Percentiles rank a stretch among this genome's conserved stretches.
These are phyloP conservation scores for Fusarium miscanthi DNA, from an alignment of 2,329 filamentous ascomycete genomes.

Conservation along the genomic window DNA sequence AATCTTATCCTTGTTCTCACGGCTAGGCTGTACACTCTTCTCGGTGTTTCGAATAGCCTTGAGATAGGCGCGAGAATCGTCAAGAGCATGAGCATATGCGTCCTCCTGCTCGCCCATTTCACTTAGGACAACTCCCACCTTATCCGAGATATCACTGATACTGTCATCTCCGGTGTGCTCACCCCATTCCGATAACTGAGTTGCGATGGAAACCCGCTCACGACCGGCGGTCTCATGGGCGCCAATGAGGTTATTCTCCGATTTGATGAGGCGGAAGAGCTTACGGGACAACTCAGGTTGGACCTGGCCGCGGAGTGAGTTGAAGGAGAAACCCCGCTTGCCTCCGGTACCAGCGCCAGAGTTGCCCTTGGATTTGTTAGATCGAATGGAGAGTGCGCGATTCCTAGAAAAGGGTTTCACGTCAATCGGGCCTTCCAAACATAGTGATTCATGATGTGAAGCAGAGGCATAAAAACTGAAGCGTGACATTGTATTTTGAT, in stretches of 20 bases:
- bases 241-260: constrained; percentile 87
- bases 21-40: constrained; percentile 90
- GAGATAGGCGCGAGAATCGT: constrained; percentile 83
- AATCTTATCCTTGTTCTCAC: constrained; percentile 88
- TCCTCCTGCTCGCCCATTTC: constrained; percentile 97
- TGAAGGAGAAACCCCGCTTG: constrained; percentile 81
- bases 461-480: constrained; percentile 48
- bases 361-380: constrained; percentile 63
- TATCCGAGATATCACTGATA: constrained; percentile 91
- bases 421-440: constrained; percentile 46
- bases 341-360: constrained; percentile 52
- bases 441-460: constrained; percentile 29
- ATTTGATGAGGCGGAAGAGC: constrained; percentile 93
- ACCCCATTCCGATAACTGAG: constrained; percentile 96
- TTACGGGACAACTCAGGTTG: constrained; percentile 91
- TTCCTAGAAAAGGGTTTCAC: constrained; percentile 63
- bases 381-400: constrained; percentile 79
- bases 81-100: constrained; percentile 83
- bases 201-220: constrained; percentile 85
- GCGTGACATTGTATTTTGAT: constrained; percentile 46
- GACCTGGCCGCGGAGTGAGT: constrained; percentile 83
- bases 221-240: constrained; percentile 87
- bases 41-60: constrained; percentile 97
- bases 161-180: constrained; percentile 89
- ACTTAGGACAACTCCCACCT: constrained; percentile 89